Evolutionary conservation across 371 early-diverging fungal genomes (phyloP), one percentile per base, ranked within the genome.

Genomic region (Nematocida displodere): DNA sequence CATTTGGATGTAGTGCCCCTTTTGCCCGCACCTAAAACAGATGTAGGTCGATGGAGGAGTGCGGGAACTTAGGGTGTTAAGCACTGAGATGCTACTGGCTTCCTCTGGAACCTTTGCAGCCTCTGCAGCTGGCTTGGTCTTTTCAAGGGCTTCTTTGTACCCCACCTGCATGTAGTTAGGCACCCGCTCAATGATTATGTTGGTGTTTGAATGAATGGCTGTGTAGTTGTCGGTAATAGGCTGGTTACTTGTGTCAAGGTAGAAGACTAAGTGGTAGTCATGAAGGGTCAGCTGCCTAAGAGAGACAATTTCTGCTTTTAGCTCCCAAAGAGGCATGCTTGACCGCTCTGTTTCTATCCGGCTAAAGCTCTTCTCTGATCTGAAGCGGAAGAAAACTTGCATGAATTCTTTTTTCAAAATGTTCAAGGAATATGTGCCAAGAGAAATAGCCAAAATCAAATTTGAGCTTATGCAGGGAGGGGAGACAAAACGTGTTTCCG

Each of bases 381-480:
- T 44, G 54, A 84, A 84, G 77, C 78, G 62, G 54, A 83, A 84
- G 54, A 71, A 62, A n/a, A 71, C 59, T 58, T 71, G 75, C 75
- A 71, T 71, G 33, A 71, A 71, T 59, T 31, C 22, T 53, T 28
- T 71, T 61, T 59, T 20, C 36, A 15, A 50, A 65, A 36, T 64
- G 13, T 8, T 7, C 20, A 8, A 53, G 3, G 54, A 53, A 17
- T 64, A 55, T 24, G 26, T 53, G 3, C 54, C 54, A 24, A 29
- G 29, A 49, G 54, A 64, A 52, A 67, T 67, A 24, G 8, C 8
- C 28, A 67, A 66, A n/a, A 67, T 67, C 17, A 4, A 24, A 29
- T 93, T 93, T 85, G 90, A 91, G 64, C 89, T 90, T 17, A 84
- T 93, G 50, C 89, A 91, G 64, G 87, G 88, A 22, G 88, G 88